phyloP scores from a whole-genome alignment of 306 rosid species.

The Benincasa hispida region DNA sequence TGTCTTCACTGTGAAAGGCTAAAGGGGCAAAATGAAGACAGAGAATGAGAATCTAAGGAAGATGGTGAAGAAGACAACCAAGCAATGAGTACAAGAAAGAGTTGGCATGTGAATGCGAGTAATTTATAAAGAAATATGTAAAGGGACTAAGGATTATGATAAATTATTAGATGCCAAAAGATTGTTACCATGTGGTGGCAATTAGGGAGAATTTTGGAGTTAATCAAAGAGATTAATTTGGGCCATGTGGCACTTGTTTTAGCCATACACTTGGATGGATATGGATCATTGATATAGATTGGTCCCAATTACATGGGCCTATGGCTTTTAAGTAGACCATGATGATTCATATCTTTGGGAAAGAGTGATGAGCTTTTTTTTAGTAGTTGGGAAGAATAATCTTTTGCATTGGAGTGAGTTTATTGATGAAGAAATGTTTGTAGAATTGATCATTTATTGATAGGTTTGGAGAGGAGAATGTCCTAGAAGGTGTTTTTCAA shows the following conservation, averaged over 20 bases:
- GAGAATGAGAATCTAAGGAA: conserved; percentile 52
- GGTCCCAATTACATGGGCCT: not conserved
- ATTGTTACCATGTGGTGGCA: not conserved
- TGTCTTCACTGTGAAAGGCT: conserved; percentile 30
- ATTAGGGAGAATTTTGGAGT: not conserved
- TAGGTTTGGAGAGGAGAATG: not conserved
- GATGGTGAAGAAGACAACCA: conserved; percentile 67
- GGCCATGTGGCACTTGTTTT: not conserved
- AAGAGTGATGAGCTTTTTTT: not conserved
- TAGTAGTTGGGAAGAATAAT: not conserved
- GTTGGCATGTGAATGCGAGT: conserved; percentile 32
- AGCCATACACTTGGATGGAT: not conserved
- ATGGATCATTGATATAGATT: not conserved
- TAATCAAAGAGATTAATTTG: too few species aligned
- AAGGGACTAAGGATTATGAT: not conserved
- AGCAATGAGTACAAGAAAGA: conserved; percentile 40
- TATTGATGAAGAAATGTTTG: not conserved
- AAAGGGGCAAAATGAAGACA: conserved; percentile 31
- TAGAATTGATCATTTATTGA: not conserved
- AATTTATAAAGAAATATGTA: not conserved
- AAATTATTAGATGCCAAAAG: not conserved
- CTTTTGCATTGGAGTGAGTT: not conserved
- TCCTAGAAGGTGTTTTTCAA: not conserved
- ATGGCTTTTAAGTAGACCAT: not conserved
- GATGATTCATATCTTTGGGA: not conserved